These are phyloP conservation scores for Phoma sp. DNA, from an alignment of 2,329 filamentous ascomycete species.

Conservation along the genomic window DNA sequence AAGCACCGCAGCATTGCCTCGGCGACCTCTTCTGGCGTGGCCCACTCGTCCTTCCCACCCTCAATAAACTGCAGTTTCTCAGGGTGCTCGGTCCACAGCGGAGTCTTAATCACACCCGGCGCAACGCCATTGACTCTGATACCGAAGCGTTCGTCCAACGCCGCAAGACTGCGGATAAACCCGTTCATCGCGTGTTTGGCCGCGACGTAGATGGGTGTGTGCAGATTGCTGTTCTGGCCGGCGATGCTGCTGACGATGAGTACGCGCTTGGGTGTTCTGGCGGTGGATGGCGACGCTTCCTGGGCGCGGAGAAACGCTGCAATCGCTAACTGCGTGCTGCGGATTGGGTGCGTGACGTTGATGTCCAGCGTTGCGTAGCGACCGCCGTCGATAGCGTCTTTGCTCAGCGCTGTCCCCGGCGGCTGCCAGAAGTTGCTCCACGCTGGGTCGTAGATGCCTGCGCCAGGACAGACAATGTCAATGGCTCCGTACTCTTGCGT, in stretches of 20 bases:
- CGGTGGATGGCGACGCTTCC: slow-evolving; percentile 29
- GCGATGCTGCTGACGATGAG: slow-evolving; percentile 54
- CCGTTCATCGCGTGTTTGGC: slow-evolving; percentile 55
- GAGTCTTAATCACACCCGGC: slow-evolving; percentile 66
- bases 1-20: slow-evolving; percentile 63
- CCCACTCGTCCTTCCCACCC: slow-evolving; percentile 59
- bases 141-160: slow-evolving; percentile 56
- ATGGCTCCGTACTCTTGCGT: slow-evolving; percentile 41
- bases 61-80: slow-evolving; percentile 63
- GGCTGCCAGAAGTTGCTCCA: slow-evolving; percentile 58
- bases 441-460: slow-evolving; percentile 56
- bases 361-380: slow-evolving; percentile 51
- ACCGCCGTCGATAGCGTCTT: slow-evolving; percentile 43
- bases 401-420: slow-evolving; percentile 39
- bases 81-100: slow-evolving; percentile 66
- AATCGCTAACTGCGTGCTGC: slow-evolving; percentile 56
- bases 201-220: slow-evolving; percentile 53
- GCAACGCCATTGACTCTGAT: slow-evolving; percentile 66
- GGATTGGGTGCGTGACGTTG: slow-evolving; percentile 57
- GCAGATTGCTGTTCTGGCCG: slow-evolving; percentile 48
- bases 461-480: slow-evolving; percentile 58
- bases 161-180: slow-evolving; percentile 57
- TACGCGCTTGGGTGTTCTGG: slow-evolving; percentile 51
- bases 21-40: slow-evolving; percentile 66
- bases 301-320: slow-evolving; percentile 45